These are phyloP conservation scores for Claviceps cyperi DNA, from an alignment of 2,329 filamentous ascomycete species.

Conservation along the genomic window DNA sequence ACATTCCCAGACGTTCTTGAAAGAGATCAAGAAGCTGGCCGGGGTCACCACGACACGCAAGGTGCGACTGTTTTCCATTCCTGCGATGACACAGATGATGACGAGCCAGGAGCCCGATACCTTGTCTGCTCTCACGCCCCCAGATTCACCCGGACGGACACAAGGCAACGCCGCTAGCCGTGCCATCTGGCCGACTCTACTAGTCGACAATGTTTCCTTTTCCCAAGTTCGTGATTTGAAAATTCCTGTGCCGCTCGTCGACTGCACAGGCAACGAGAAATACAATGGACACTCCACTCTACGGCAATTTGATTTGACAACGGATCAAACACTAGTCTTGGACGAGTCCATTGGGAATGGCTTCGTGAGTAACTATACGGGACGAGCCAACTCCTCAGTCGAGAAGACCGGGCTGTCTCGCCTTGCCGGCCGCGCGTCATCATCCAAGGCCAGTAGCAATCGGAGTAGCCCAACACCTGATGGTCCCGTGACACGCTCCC, in stretches of 20 bases:
- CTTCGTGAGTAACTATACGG: slow-evolving; percentile 39
- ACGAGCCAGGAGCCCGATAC: slow-evolving; percentile 20
- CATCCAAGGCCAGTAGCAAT: slow-evolving; percentile 33
- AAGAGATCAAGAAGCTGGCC: slow-evolving; percentile 52
- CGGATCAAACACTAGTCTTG: slow-evolving; percentile 64
- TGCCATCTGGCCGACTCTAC: slow-evolving; percentile 26
- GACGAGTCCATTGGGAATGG: slow-evolving; percentile 58
- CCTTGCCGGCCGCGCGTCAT: slow-evolving; percentile 12
- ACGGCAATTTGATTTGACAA: slow-evolving; percentile 50
- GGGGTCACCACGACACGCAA: slow-evolving; percentile 56
- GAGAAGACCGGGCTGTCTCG: slow-evolving; percentile 23
- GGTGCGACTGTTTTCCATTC: slow-evolving; percentile 61
- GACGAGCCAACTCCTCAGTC: slow-evolving; percentile 15
- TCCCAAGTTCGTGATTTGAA: slow-evolving; percentile 15
- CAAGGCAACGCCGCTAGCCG: slow-evolving; percentile 11
- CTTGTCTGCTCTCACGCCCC: slow-evolving; percentile 23
- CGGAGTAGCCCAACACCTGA: slow-evolving; percentile 52
- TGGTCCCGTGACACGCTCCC: slow-evolving; percentile 53
- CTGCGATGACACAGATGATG: slow-evolving; percentile 25
- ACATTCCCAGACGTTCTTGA: slow-evolving; percentile 61
- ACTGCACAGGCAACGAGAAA: slow-evolving; percentile 58
- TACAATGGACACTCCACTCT: slow-evolving; percentile 64
- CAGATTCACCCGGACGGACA: slow-evolving; percentile 23
- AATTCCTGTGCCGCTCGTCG: slow-evolving; percentile 22
- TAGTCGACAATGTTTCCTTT: slow-evolving; percentile 42